phyloP scores from a whole-genome alignment of 257 asterid species.

The Henckelia pumila region DNA sequence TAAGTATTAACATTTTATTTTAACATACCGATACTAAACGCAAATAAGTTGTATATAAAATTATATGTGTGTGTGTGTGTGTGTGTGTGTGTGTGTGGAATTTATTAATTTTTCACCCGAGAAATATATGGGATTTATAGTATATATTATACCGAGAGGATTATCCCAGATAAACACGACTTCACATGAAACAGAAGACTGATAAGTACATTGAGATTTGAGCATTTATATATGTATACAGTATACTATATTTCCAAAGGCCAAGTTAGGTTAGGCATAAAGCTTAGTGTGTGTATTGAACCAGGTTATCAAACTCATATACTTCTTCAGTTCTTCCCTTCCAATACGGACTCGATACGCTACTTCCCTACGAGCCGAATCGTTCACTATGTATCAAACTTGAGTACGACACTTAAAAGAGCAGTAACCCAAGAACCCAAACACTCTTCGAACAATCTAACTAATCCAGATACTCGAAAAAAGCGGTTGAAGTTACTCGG shows the following conservation, averaged over 20 bases:
- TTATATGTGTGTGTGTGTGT: no score
- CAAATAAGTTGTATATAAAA: no score
- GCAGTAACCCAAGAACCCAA: not conserved
- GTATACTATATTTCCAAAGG: not conserved
- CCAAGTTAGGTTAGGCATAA: not conserved
- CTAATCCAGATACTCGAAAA: not conserved
- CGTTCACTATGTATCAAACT: not conserved
- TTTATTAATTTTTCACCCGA: no score
- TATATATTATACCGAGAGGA: no score
- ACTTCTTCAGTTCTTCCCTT: not conserved
- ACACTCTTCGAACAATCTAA: not conserved
- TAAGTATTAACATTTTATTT: no score
- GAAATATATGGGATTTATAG: no score
- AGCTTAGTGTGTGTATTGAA: no score
- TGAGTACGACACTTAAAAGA: not conserved
- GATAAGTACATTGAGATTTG: not conserved
- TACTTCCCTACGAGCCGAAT: not conserved
- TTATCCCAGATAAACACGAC: not conserved
- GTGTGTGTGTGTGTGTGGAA: no score
- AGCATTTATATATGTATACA: not conserved
- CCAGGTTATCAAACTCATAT: not conserved
- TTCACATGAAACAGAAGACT: not conserved
- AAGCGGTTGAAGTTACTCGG: not conserved
- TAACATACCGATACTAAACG: no score
- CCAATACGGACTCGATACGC: not conserved